Evolutionary conservation across 768 basidiomycete genomes (phyloP), one percentile per base, ranked within the genome.

Genomic region (Gelatoporia subvermispora): DNA sequence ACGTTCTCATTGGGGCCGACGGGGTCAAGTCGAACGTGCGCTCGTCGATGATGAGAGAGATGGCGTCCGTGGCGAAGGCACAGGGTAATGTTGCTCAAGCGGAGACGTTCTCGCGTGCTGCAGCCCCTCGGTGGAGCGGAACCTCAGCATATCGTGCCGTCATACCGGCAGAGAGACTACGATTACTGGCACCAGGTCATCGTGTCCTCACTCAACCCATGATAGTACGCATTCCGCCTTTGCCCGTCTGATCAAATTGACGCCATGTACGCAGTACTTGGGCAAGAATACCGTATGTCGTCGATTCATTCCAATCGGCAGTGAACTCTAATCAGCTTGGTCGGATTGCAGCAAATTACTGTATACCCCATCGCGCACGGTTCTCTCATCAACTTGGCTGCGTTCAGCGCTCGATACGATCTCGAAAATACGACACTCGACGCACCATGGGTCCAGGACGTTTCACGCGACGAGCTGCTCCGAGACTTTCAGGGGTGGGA

Each of bases 1-100:
- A 88, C 60, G 60, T 86, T 10, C 75, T 88, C 37, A 64, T 86
- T 45, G 84, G 84, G 34, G 83, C 82, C n/a, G 84, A 86, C 53
- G 84, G 84, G 3, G 51, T 85, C 50, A 79, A 78, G 64, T 84
- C 82, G 24, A 70, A 68, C 48, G 76, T 68, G 17, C 68, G 74
- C 18, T 49, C 54, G 7, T 43, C 41, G 37, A 59, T 82, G 55
- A 68, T 72, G 49, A 51, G 54, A 1, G 64, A 67, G 47, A 49
- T 56, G 1, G 61, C 64, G 2, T 28, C n/a, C 3, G 43, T 48
- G n/a, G 62, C 54, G 2, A 72, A 73, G 55, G 69, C 70, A 50
- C 68, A 65, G 2, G 67, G 68, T 7, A 60, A 63, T 25, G 57
- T 53, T 48, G 54, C 65, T 46, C 72, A 75, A 45, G 76, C 74